Conservation (phyloP, 139 green algal species). For the Desmodesmus armatus region DNA sequence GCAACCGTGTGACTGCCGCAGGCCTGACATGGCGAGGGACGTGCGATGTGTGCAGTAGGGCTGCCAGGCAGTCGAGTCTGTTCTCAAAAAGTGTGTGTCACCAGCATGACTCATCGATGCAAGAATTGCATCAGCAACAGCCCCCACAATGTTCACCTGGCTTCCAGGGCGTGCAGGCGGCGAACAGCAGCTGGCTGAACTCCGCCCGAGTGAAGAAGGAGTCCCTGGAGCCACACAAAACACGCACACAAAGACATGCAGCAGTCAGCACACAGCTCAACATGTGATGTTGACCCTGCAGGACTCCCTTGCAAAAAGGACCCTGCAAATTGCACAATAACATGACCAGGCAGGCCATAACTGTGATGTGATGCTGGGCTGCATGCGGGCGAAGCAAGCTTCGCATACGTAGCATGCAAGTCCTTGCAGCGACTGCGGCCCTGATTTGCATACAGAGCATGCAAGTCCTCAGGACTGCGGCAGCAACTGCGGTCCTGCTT, state of each 20-base stretch:
- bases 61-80: not conserved
- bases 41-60: not conserved
- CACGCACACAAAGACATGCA: no score
- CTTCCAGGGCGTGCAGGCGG: conserved; percentile 60
- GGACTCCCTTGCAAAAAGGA: no score
- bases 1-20: not conserved
- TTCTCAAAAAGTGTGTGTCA: not conserved
- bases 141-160: conserved; percentile 16
- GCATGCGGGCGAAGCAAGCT: no score
- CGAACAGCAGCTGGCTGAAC: conserved; percentile 86
- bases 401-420: no score
- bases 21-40: not conserved
- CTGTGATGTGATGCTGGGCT: not conserved
- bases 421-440: no score
- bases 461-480: not conserved
- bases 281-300: no score
- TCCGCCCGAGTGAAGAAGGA: conserved; percentile 83
- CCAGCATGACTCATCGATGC: not conserved
- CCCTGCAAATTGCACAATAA: no score
- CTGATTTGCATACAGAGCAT: no score
- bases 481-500: not conserved
- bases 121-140: no score
- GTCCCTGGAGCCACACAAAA: conserved; percentile 78
- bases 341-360: not conserved
- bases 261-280: no score